Percentiles rank a stretch among this genome's conserved stretches.
phyloP scores from a whole-genome alignment of 108 stramenopile species.

The Stephanodiscus triporus region DNA sequence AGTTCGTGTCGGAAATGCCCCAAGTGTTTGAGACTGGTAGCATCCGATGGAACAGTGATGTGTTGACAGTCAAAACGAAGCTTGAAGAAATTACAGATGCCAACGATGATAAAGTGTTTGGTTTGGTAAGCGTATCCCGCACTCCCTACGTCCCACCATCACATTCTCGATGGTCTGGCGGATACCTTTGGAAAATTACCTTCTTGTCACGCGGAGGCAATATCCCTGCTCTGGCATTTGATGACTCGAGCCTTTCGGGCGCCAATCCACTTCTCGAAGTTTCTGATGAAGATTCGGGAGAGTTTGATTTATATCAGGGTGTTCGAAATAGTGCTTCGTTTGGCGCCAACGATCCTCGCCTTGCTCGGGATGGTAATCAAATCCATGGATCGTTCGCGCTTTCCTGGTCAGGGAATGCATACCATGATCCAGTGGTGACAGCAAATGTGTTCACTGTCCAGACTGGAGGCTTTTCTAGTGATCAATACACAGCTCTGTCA shows the following conservation, averaged over 20 bases:
- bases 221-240: conserved; percentile 59
- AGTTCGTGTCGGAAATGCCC: conserved; percentile 50
- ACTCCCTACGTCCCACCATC: conserved; percentile 49
- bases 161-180: conserved; percentile 74
- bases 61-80: conserved; percentile 25
- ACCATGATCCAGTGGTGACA: conserved; percentile 36
- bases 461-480: conserved; percentile 40
- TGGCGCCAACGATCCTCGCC: conserved; percentile 43
- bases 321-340: conserved; percentile 33
- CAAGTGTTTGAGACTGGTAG: conserved; percentile 27
- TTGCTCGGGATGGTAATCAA: conserved; percentile 75
- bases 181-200: conserved; percentile 82
- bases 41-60: conserved; percentile 51
- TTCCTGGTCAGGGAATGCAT: conserved; percentile 48
- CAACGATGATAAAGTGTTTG: conserved; percentile 56
- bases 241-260: conserved; percentile 32
- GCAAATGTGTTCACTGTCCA: conserved; percentile 50
- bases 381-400: conserved; percentile 73
- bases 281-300: conserved; percentile 50
- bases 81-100: conserved; percentile 48
- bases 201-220: conserved; percentile 69
- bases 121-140: conserved; percentile 60
- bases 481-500: conserved; percentile 59
- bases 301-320: conserved; percentile 51
- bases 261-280: conserved; percentile 33